phyloP scores from a whole-genome alignment of 331 rosid genomes.

The Arachis monticola region DNA sequence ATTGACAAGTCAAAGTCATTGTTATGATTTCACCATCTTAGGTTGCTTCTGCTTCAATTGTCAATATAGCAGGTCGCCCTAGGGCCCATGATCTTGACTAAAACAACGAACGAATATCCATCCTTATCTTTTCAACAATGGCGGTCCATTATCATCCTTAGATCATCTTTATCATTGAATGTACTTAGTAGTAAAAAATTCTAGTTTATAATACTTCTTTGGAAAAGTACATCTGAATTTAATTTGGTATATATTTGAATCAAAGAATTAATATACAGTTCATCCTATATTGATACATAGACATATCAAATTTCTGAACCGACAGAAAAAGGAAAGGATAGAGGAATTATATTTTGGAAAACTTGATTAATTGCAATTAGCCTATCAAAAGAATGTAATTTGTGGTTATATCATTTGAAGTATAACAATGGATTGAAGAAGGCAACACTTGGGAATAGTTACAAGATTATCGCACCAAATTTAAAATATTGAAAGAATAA shows the following conservation, averaged over 20 bases:
- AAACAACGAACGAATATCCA: neutral
- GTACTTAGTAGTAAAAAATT: neutral
- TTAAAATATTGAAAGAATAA: neutral
- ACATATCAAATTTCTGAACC: neutral
- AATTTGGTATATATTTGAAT: too few relatives aligned
- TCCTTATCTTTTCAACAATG: neutral
- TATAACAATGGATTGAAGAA: constrained; percentile 11
- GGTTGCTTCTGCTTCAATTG: constrained; percentile 19
- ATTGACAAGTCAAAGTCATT: constrained; percentile 29
- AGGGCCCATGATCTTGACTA: constrained; percentile 15
- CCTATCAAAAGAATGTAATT: neutral
- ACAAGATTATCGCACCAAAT: constrained; percentile 21
- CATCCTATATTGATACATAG: too few relatives aligned
- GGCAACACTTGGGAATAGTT: neutral
- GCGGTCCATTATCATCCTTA: neutral
- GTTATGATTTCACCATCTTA: constrained; percentile 19
- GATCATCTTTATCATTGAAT: neutral
- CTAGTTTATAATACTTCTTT: too few relatives aligned
- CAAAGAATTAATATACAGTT: too few relatives aligned
- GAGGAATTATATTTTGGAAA: neutral
- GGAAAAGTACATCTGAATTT: too few relatives aligned
- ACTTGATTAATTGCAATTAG: neutral
- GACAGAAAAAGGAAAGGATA: neutral
- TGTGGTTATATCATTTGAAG: neutral
- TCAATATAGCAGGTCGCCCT: constrained; percentile 35